phyloP scores from a whole-genome alignment of 257 asterid species.

The Solanum gracilifrons region DNA sequence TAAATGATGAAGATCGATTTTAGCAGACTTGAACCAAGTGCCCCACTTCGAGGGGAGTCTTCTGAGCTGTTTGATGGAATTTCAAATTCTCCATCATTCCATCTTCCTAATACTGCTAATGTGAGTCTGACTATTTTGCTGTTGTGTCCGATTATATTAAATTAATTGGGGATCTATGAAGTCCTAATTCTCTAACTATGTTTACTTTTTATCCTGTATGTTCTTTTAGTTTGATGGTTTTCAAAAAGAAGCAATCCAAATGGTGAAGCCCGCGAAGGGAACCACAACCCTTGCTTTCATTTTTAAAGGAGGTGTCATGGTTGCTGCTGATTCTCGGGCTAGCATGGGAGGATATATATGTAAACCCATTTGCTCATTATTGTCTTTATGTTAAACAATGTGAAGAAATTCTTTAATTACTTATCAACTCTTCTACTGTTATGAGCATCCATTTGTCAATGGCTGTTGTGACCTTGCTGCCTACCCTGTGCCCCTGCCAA shows the following conservation, averaged over 20 bases:
- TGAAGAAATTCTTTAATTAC: not conserved
- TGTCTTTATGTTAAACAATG: not conserved
- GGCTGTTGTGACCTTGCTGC: not conserved
- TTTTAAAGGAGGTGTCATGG: constrained; percentile 81
- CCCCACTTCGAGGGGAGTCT: constrained; percentile 30
- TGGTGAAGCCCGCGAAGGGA: constrained; percentile 98
- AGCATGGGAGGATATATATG: constrained; percentile 99
- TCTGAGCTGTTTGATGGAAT: constrained; percentile 36
- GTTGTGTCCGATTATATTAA: not conserved
- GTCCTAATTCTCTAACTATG: not conserved
- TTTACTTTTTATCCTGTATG: not conserved
- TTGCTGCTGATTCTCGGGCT: constrained; percentile 93
- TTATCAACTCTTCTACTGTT: not conserved
- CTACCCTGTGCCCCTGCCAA: not conserved
- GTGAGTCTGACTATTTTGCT: constrained; percentile 26
- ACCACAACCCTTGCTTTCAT: constrained; percentile 89
- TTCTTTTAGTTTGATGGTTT: constrained; percentile 70
- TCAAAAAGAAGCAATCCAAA: constrained; percentile 79
- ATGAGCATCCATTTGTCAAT: not conserved
- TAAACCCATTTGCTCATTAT: constrained; percentile 22
- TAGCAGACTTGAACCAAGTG: constrained; percentile 55
- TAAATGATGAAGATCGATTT: constrained; percentile 66
- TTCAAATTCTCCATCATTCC: constrained; percentile 42
- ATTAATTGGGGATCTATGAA: not conserved
- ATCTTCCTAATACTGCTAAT: constrained; percentile 48